Conservation (phyloP, 768 basidiomycete species). For the Chalciporus sphaerocephalus region DNA sequence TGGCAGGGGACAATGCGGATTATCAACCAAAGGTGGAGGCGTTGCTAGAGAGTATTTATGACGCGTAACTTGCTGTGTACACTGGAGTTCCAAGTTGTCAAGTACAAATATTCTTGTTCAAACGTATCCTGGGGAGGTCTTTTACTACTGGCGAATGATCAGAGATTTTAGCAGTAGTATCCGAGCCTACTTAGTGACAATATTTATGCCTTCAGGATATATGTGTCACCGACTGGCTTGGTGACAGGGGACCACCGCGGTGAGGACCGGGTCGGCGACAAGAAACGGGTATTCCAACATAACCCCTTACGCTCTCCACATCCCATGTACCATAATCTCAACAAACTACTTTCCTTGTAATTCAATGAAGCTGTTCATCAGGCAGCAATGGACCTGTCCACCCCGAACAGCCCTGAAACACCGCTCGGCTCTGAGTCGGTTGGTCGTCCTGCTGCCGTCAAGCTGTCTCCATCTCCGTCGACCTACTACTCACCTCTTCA, state of each 20-base stretch:
- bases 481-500: neutral
- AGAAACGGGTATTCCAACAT: neutral
- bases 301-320: constrained; percentile 4
- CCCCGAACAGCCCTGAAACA: constrained; percentile 6
- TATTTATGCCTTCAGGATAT: too few species aligned
- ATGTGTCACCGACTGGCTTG: neutral
- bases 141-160: too few species aligned
- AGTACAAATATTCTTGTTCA: too few species aligned
- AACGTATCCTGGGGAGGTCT: too few species aligned
- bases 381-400: constrained; percentile 12
- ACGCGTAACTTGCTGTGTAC: neutral
- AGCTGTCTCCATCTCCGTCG: neutral
- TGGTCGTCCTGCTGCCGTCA: neutral
- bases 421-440: constrained; percentile 10
- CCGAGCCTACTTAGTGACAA: too few species aligned
- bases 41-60: constrained; percentile 47
- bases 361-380: constrained; percentile 17
- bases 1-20: constrained; percentile 32
- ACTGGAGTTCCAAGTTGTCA: too few species aligned
- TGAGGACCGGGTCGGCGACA: constrained; percentile 2
- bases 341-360: neutral
- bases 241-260: constrained; percentile 1
- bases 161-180: too few species aligned
- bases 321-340: constrained; percentile 9
- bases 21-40: constrained; percentile 40